These are phyloP conservation scores for Microthyrium microscopicum DNA, from an alignment of 2,329 filamentous ascomycete genomes.

Conservation along the genomic window DNA sequence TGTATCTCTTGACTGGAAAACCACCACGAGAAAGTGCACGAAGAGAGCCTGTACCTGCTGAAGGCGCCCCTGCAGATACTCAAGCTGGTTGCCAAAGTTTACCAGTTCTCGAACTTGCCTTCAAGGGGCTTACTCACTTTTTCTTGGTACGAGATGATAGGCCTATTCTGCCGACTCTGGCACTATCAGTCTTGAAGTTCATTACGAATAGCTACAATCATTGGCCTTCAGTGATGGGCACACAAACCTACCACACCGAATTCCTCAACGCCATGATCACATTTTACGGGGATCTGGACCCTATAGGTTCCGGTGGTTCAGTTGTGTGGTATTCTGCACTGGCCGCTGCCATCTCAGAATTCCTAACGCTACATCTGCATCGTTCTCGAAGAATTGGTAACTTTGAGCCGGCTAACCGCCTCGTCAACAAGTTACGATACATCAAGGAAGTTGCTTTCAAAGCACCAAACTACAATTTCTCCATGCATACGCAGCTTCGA, in stretches of 20 bases:
- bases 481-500: slow-evolving; percentile 69
- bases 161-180: slow-evolving; percentile 26
- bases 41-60: no score
- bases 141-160: no score
- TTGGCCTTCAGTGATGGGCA: slow-evolving; percentile 87
- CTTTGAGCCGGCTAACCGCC: slow-evolving; percentile 46
- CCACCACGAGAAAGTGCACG: slow-evolving; percentile 69
- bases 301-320: slow-evolving; percentile 22
- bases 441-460: slow-evolving; percentile 62
- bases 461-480: slow-evolving; percentile 72
- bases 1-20: slow-evolving; percentile 77
- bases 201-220: slow-evolving; percentile 78
- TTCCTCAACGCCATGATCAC: slow-evolving; percentile 58
- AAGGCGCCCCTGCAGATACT: no score
- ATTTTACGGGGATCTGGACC: slow-evolving; percentile 46
- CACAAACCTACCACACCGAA: slow-evolving; percentile 53
- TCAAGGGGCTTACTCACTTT: slow-evolving; percentile 53
- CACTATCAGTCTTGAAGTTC: slow-evolving; percentile 68
- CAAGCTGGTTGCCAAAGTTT: no score
- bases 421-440: slow-evolving; percentile 63
- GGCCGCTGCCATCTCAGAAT: slow-evolving; percentile 70
- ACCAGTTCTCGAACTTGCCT: slow-evolving; percentile 58
- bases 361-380: slow-evolving; percentile 82
- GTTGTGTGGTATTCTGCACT: slow-evolving; percentile 33
- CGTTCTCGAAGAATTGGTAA: slow-evolving; percentile 64